Conservation (phyloP, 805 yeast species). For the Danielia oregonensis region DNA sequence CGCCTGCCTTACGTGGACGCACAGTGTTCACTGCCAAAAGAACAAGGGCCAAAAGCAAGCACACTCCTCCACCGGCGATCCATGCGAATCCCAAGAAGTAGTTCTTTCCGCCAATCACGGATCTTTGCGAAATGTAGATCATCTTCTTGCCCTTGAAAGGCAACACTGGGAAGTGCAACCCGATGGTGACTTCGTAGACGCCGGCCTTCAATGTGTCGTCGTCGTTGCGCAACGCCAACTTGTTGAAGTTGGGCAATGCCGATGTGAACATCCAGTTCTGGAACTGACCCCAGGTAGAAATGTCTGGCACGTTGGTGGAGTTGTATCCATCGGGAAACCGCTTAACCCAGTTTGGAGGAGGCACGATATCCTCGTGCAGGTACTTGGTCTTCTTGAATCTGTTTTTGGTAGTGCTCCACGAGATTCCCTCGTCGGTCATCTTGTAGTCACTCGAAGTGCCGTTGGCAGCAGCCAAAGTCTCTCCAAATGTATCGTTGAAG, state of each 20-base stretch:
- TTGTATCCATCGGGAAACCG: conserved; percentile 41
- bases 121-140: conserved; percentile 63
- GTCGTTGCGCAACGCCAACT: conserved; percentile 59
- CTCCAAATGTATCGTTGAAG: conserved; percentile 65
- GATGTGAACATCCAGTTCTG: conserved; percentile 47
- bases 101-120: conserved; percentile 75
- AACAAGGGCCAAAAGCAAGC: conserved; percentile 52
- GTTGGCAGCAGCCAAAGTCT: conserved; percentile 34
- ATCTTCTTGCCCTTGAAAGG: conserved; percentile 66
- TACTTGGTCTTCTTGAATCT: conserved; percentile 42
- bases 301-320: conserved; percentile 40
- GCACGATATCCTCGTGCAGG: conserved; percentile 33
- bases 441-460: conserved; percentile 29
- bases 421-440: conserved; percentile 38
- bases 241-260: conserved; percentile 39
- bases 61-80: conserved; percentile 72
- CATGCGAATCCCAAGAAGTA: conserved; percentile 67
- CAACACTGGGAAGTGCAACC: conserved; percentile 75
- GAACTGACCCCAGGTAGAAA: conserved; percentile 40
- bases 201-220: conserved; percentile 53
- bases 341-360: conserved; percentile 46
- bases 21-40: conserved; percentile 54
- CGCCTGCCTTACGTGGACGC: conserved; percentile 70
- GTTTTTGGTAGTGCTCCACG: conserved; percentile 37
- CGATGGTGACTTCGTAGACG: conserved; percentile 59